These are phyloP conservation scores for Zychaea mexicana DNA, from an alignment of 371 early-diverging fungal species.

Conservation along the genomic window DNA sequence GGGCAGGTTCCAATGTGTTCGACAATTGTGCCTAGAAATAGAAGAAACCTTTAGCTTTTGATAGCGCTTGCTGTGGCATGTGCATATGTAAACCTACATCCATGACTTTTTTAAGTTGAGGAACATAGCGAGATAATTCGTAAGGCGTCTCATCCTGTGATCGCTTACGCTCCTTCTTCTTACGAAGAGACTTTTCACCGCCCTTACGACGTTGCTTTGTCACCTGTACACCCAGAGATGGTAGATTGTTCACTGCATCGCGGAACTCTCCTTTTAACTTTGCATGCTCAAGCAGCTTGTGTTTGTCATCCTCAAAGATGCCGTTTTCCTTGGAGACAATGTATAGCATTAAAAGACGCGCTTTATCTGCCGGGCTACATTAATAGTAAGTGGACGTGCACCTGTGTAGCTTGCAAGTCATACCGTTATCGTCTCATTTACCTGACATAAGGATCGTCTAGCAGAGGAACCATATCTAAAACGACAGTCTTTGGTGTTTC, in stretches of 20 bases:
- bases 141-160: slow-evolving; percentile 55
- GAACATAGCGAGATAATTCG: slow-evolving; percentile 73
- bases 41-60: neutral
- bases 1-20: slow-evolving; percentile 49
- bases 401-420: too few relatives aligned
- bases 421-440: slow-evolving; percentile 9
- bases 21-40: slow-evolving; percentile 53
- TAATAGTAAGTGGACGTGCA: too few relatives aligned
- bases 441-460: slow-evolving; percentile 69
- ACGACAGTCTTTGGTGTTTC: slow-evolving; percentile 77
- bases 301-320: slow-evolving; percentile 69
- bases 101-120: slow-evolving; percentile 57
- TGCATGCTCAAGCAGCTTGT: slow-evolving; percentile 75
- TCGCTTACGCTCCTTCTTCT: slow-evolving; percentile 33
- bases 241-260: slow-evolving; percentile 78
- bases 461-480: slow-evolving; percentile 85
- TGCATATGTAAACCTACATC: slow-evolving; percentile 28
- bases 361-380: slow-evolving; percentile 70
- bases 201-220: slow-evolving; percentile 30
- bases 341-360: slow-evolving; percentile 86
- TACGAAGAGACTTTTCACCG: slow-evolving; percentile 30
- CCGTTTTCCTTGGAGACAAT: slow-evolving; percentile 77
- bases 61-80: neutral
- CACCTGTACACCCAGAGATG: slow-evolving; percentile 64
- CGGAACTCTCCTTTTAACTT: slow-evolving; percentile 65